Evolutionary conservation across 352 stramenopile genomes (phyloP), one percentile per base, ranked within the genome.

Genomic region (Elongisporangium undulatum): DNA sequence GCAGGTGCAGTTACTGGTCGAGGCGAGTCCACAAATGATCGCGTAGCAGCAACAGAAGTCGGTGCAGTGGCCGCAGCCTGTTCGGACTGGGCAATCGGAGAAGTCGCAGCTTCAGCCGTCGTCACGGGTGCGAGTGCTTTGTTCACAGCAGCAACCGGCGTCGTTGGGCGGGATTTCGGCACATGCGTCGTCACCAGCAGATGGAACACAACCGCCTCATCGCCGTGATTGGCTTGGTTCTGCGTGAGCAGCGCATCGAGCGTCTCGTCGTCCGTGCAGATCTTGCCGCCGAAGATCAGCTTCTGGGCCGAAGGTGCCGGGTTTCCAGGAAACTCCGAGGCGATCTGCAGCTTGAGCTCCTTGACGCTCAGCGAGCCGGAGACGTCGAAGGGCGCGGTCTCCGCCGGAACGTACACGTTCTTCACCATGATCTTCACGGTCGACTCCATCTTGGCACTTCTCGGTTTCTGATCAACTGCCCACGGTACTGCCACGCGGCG

Each of bases 231-330:
- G 49, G 63, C 69, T 58, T 87, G 74, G 52, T 79, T 68, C 55
- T 77, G 63, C 29, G 62, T 59, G 39, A 89, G 64, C 41, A 89
- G 59, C 22, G 67, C 69, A 13, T 59, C 61, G 24, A 95, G 70
- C 53, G 62, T 61, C 55, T 89, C 67, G 19, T 66, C 59, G 61
- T 95, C 82, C 24, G 69, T 62, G 71, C 85, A 95, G 62, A 95
- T 88, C 72, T 95, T 93, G 68, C 86, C 86, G 38, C 83, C 86
- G 38, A 95, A 95, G 51, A 95, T 95, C 61, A 95, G 75, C 51
- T 92, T 90, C 68, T 95, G 86, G 52, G 81, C 63, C 50, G 71
- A 66, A 0, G 82, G 68, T 23, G 66, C 22, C 13, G 86, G 83
- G 8, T 67, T 24, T 0, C 65, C 69, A 2, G 81, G 77, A 61